Percentiles rank a stretch among this genome's conserved stretches.
These are phyloP conservation scores for Lotmaria passim DNA, from an alignment of 208 protist genomes.

Conservation along the genomic window DNA sequence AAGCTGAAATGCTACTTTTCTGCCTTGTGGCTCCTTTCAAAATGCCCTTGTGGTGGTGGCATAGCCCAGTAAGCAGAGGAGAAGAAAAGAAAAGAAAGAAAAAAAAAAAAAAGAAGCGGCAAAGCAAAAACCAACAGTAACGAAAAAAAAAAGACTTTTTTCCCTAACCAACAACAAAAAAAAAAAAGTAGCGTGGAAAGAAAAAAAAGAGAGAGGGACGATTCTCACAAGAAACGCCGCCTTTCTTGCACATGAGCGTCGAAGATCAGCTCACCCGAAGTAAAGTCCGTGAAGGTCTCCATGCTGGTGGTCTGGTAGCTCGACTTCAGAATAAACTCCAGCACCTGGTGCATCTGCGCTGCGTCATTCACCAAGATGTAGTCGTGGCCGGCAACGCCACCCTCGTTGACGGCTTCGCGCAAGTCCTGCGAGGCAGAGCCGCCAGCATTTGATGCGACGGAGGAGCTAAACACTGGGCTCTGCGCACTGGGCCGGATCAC, in stretches of 20 bases:
- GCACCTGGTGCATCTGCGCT: slow-evolving; percentile 59
- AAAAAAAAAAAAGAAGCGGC: slow-evolving; percentile 13
- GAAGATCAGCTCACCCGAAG: slow-evolving; percentile 66
- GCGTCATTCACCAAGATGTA: slow-evolving; percentile 65
- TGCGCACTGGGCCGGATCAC: slow-evolving; percentile 16
- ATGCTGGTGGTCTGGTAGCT: slow-evolving; percentile 71
- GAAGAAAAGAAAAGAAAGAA: too few species aligned
- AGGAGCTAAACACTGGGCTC: not conserved
- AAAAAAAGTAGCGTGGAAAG: too few species aligned
- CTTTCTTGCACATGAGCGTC: slow-evolving; percentile 58
- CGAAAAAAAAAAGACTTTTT: slow-evolving; percentile 11
- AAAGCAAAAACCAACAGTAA: slow-evolving; percentile 6
- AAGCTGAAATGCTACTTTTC: too few species aligned
- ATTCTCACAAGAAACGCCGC: slow-evolving; percentile 1
- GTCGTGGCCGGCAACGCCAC: slow-evolving; percentile 11
- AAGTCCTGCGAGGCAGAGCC: not conserved
- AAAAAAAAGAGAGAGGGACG: not conserved
- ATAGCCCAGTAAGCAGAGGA: too few species aligned
- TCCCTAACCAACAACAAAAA: not conserved
- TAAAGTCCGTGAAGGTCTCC: slow-evolving; percentile 70
- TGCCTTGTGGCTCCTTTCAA: too few species aligned
- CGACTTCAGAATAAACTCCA: slow-evolving; percentile 74
- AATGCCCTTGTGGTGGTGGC: too few species aligned
- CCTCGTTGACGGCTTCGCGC: slow-evolving; percentile 1
- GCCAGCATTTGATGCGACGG: not conserved